Evolutionary conservation across 1,284 basidiomycete species (phyloP).

Genomic region (Agroathelia rolfsii): DNA sequence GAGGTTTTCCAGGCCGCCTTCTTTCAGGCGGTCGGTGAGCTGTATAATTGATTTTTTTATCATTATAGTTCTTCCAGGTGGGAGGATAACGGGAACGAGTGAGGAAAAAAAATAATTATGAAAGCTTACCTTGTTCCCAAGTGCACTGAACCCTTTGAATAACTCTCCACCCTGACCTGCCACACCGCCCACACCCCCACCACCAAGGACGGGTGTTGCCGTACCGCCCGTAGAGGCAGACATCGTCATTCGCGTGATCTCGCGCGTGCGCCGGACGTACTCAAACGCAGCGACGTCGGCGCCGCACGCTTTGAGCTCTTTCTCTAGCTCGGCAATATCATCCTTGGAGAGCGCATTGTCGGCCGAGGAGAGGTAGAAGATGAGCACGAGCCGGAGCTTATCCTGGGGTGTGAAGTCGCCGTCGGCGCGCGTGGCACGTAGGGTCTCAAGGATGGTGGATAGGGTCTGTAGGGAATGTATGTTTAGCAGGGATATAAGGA

Average conservation of each 20-base stretch:
- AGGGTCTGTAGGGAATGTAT: constrained; percentile 43
- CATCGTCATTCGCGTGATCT: constrained; percentile 87
- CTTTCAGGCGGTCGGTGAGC: constrained; percentile 90
- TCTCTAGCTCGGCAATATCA: constrained; percentile 82
- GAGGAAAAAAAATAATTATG: constrained; percentile 12
- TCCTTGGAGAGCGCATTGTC: constrained; percentile 78
- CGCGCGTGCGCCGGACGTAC: constrained; percentile 87
- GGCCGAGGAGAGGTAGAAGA: constrained; percentile 85
- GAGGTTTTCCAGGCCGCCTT: constrained; percentile 90
- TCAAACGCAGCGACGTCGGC: constrained; percentile 82
- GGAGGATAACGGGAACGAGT: background rate
- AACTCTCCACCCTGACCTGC: constrained; percentile 67
- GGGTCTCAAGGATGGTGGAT: constrained; percentile 71
- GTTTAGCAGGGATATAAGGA: constrained; percentile 1
- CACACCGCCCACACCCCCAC: constrained; percentile 58
- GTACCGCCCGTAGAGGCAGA: constrained; percentile 46
- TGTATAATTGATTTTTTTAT: constrained; percentile 20
- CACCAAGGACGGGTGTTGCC: constrained; percentile 68
- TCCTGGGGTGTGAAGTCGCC: constrained; percentile 68
- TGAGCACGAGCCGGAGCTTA: constrained; percentile 88
- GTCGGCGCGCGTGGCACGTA: constrained; percentile 59
- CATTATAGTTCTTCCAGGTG: constrained; percentile 1
- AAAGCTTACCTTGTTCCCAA: constrained; percentile 84
- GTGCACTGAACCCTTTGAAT: constrained; percentile 85
- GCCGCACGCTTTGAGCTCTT: constrained; percentile 73